A percentile compares a stretch with the other conserved stretches of the same genome.
Evolutionary conservation across 768 basidiomycete genomes (phyloP).

Genomic region (Suillus plorans): DNA sequence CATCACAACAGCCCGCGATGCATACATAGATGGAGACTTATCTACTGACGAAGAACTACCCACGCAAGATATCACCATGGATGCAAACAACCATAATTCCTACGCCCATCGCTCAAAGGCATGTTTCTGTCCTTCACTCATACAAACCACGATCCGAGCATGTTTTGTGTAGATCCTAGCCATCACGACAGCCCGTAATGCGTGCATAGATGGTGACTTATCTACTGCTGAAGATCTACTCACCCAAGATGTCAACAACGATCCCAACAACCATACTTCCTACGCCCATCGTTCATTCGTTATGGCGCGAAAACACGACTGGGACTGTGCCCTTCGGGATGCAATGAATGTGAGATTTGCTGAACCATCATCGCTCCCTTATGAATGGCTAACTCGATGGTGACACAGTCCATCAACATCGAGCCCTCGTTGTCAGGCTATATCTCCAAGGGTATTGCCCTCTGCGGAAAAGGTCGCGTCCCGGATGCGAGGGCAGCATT

Average conservation of each 20-base stretch:
- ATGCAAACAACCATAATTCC: too few relatives aligned
- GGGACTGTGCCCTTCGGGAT: not conserved
- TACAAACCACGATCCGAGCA: not conserved
- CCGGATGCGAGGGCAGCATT: not conserved
- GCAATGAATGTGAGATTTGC: not conserved
- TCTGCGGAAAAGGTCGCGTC: not conserved
- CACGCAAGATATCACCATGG: too few relatives aligned
- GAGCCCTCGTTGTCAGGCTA: not conserved
- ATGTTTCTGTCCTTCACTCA: too few relatives aligned
- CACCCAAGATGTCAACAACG: not conserved
- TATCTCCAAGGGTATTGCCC: not conserved
- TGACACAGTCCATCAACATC: not conserved
- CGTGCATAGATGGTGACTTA: not conserved
- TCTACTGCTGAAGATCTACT: not conserved
- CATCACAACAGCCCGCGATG: too few relatives aligned
- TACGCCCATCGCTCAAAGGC: too few relatives aligned
- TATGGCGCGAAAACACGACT: not conserved
- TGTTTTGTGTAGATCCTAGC: not conserved
- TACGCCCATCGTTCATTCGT: not conserved
- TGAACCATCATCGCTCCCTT: too few relatives aligned
- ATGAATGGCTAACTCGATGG: not conserved
- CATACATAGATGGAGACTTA: too few relatives aligned
- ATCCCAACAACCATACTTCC: not conserved
- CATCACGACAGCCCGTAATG: not conserved
- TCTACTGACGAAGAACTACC: too few relatives aligned